Evolutionary conservation across 2,329 filamentous ascomycete genomes (phyloP), one percentile per base, ranked within the genome.

Genomic region (Arthrinium puccinioides): DNA sequence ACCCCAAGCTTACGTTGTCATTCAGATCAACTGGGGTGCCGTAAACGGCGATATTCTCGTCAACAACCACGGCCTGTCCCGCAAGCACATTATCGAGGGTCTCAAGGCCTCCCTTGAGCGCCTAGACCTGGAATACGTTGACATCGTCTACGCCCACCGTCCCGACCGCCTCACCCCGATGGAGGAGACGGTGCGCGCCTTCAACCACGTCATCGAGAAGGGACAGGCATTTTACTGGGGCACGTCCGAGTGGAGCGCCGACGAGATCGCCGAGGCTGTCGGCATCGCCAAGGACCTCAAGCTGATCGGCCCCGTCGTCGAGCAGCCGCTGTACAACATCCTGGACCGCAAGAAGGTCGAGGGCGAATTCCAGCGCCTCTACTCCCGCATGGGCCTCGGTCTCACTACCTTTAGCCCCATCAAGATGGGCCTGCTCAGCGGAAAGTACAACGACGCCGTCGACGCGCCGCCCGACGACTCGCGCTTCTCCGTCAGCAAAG

Each of bases 81-180:
- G 79, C 38, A 86, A 86, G 59, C 81, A 84, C 59, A 66, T 85
- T 37, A 64, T 84, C 44, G 81, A 86, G 61, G 81, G 79, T 19
- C 69, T 79, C 45, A 67, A 76, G 36, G 65, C 66, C 21, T 74
- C 73, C 8, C 66, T 86, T 21, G 61, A 75, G 51, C 72, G 76
- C 20, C 61, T 80, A 14, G 61, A 63, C 19, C 64, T 79, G 32
- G 63, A 71, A 27, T 81, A 82, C 50, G 79, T 85, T 26, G 82
- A 85, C 51, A 62, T 84, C 29, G 68, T 85, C 47, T 83, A 81
- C 51, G 79, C 80, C 13, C 81, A 85, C 60, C 72, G 81, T 15
- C 76, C 79, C 2, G 82, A 86, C 53, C 69, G 76, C 8, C 64
- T 74, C 32, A 84, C 79, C 0, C 81, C 80, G 3, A 84, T 84